Evolutionary conservation across 2,329 filamentous ascomycete genomes (phyloP), one percentile per base, ranked within the genome.

Genomic region (Phaeosphaeriaceae sp.): DNA sequence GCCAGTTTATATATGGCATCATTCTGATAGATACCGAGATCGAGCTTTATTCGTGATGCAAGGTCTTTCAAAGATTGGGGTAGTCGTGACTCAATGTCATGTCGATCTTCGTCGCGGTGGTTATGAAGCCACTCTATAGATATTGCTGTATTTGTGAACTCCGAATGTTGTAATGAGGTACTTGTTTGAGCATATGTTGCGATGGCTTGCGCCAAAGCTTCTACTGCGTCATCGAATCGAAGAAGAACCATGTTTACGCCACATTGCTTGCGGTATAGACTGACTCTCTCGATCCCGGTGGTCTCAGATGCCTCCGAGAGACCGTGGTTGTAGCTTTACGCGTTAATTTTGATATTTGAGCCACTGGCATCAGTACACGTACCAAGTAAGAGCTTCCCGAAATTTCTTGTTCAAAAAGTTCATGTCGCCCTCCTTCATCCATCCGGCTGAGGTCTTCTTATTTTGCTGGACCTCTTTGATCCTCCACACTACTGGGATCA

Each of bases 371-470:
- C 9, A 15, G 13, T 36, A 3, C 3, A 56, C 63, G 54, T 54
- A 69, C 67, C 58, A 56, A 24, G 62, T 51, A 2, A 68, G 57
- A 2, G 68, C 67, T 44, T 61, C 56, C 3, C 68, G 55, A 48
- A 71, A 71, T 15, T 53, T 53, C 56, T 68, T 71, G 40, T 70
- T 67, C 53, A 71, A 24, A 41, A 70, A 71, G 56, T 66, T 64
- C 60, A 60, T 61, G 47, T 71, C 68, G 1, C 68, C 68, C 21
- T 71, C 67, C 49, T 66, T 67, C 56, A 67, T 71, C 61, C 60
- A 71, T 59, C 56, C 20, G 47, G 57, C 0, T 10, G 31, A 11
- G 4, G 10, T 47, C 48, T 49, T 3, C 48, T 5, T 13, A 13
- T 11, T 36, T 7, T 15, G 3, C 13, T 13, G n/a, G n/a, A n/a